Base-by-base conservation (phyloP, 352 stramenopile species). In the Globisporangium cylindrosporum region DNA sequence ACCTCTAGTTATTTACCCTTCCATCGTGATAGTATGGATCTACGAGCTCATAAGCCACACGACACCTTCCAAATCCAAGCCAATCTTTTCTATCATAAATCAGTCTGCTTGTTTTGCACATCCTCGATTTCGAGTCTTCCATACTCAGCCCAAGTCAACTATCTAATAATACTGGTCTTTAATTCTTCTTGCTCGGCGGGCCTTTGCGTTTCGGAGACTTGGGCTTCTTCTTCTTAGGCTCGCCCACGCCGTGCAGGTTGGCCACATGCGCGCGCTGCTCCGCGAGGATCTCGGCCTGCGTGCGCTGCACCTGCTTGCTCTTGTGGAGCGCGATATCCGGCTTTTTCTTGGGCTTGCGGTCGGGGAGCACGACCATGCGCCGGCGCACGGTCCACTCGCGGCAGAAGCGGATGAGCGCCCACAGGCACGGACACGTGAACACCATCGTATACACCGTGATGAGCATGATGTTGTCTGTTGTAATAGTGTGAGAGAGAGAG, bases 391-490 rank as follows among this genome's bases (percentile, higher is more conserved):
- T 72, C 71, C 84, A 93, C 59, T 82, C 82, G 34, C 87, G 83
- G 41, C 82, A 91, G 54, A 68, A 93, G 53, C 85, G 78, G 71
- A 94, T 93, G 68, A 93, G 82, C 48, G 81, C 84, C 85, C 85
- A 93, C 20, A 94, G 73, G 66, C 84, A 93, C 9, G 87, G 87
- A 67, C 83, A 94, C 15, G 87, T 92, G 74, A 92, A 91, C 32
- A 89, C 84, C 83, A 94, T 88, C 6, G 83, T 90, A 74, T 87
- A 94, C 43, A 93, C 79, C 18, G 84, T 89, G 29, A 89, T 75
- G 49, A 91, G 67, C 81, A 94, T 88, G 55, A 91, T 92, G 70
- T 76, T 83, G 66, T 87, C 81, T 93, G 53, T 1, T 24, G 10
- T 4, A 38, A 46, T 9, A 25, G 7, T n/a, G 22, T n/a, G 22